Base-by-base conservation (phyloP, 805 yeast species). In the Metschnikowia lunata region DNA sequence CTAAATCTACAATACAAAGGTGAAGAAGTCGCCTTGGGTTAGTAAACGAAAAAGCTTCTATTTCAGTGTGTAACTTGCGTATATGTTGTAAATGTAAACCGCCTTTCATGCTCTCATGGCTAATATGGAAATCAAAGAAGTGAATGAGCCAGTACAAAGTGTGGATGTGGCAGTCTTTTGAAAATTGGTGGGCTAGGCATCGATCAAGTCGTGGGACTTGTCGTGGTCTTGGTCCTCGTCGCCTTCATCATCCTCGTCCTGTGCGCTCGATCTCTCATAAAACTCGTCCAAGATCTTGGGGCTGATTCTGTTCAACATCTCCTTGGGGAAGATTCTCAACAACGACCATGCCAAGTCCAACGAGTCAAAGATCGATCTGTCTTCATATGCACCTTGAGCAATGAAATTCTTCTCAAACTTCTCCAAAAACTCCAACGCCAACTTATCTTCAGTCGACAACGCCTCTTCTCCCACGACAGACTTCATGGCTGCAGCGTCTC, bases 381-480 rank as follows among this genome's bases (percentile, higher is more conserved):
- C 79, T 70, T 93, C 99, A 66, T 93, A 93, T 42, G 97, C 91
- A 66, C 98, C 98, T 75, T 93, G 99, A 37, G 89, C 62, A 59
- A 93, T 88, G 61, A 95, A 95, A 42, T 91, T 85, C 78, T 87
- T 88, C 72, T 93, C 99, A 59, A 93, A 93, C 74, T 93, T 93
- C 66, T 95, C 99, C 73, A 93, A 82, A 67, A 93, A 93, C 75
- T 93, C 99, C 63, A 93, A 79, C 3, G 99, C 93, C 54, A 93
- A 78, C 73, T 95, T 95, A 72, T 93, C 99, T 70, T 93, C 99
- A 52, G 88, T 88, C 30, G 97, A 89, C 62, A 93, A 77, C 30
- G 99, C 99, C 72, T 93, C 99, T 72, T 93, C 99, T 81, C 99
- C 99, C 58, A 93, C 99, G 56, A 93, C 99, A 11, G 99, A 96